A percentile compares a stretch with the other conserved stretches of the same genome.
Evolutionary conservation across 2,329 filamentous ascomycete species (phyloP).

Genomic region (Aspergillus tamarii): DNA sequence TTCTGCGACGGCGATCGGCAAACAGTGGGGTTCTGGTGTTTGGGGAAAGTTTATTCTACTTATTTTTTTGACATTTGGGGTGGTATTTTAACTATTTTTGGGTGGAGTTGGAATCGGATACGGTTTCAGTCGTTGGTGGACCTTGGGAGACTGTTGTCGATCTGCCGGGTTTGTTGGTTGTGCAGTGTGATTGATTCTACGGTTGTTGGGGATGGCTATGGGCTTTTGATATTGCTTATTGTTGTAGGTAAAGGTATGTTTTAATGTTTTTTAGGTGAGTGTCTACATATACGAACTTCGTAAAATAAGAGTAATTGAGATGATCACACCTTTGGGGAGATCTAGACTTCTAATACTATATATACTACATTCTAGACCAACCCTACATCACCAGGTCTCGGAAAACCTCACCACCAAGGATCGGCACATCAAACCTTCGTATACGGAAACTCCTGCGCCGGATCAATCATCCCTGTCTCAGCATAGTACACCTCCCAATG

Average conservation of each 20-base stretch:
- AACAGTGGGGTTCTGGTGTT: neutral
- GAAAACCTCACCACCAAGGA: neutral
- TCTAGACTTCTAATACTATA: neutral
- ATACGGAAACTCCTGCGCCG: neutral
- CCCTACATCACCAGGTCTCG: neutral
- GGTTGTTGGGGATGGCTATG: neutral
- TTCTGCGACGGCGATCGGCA: neutral
- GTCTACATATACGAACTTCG: neutral
- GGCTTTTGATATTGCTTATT: neutral
- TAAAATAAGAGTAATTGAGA: neutral
- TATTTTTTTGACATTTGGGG: neutral
- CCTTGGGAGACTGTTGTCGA: neutral
- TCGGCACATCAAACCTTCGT: neutral
- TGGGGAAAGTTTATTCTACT: neutral
- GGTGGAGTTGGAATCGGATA: neutral
- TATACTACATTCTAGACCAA: neutral
- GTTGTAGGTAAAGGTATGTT: neutral
- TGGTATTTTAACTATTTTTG: neutral
- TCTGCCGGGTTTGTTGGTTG: neutral
- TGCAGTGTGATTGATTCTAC: neutral
- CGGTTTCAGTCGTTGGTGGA: neutral
- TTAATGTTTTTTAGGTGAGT: neutral
- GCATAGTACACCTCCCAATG: constrained; percentile 62
- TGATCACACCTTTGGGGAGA: neutral
- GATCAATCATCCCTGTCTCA: constrained; percentile 58